Conservation (phyloP, 2,329 filamentous ascomycete genomes). For the Pyricularia sp. region DNA sequence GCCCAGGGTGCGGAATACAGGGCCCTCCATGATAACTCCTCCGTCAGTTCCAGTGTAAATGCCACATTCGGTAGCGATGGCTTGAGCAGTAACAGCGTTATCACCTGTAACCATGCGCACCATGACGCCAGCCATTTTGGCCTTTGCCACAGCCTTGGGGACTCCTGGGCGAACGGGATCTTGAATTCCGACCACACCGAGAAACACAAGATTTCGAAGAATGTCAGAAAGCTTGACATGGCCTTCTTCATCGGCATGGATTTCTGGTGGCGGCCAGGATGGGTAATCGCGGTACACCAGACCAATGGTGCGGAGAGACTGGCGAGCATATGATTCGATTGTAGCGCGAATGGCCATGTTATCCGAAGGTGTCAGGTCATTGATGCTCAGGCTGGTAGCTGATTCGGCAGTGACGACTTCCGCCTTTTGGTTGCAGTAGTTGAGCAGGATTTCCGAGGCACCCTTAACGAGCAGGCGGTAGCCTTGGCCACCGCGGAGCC, state of each 20-base stretch:
- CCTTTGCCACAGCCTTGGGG: conserved; percentile 52
- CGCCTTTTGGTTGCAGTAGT: conserved; percentile 34
- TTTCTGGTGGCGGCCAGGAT: conserved; percentile 54
- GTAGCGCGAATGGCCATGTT: neutral
- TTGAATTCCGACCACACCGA: conserved; percentile 62
- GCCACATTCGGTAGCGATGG: conserved; percentile 55
- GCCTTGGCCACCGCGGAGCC: conserved; percentile 27
- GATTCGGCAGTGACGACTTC: conserved; percentile 46
- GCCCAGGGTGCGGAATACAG: conserved; percentile 63
- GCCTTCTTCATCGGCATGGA: conserved; percentile 40
- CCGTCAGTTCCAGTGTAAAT: conserved; percentile 41
- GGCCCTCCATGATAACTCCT: conserved; percentile 62
- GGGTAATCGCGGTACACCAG: conserved; percentile 66
- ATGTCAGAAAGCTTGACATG: conserved; percentile 49
- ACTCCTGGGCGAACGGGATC: conserved; percentile 60
- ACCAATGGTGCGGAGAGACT: conserved; percentile 66
- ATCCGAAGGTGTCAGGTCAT: neutral
- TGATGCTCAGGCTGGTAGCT: conserved; percentile 30
- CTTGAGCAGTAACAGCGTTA: conserved; percentile 49
- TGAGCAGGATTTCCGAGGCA: conserved; percentile 45
- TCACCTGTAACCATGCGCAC: conserved; percentile 62
- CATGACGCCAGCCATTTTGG: conserved; percentile 54
- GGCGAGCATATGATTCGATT: conserved; percentile 36
- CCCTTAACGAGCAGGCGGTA: conserved; percentile 47
- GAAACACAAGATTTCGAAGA: conserved; percentile 57